A percentile compares a stretch with the other conserved stretches of the same genome.
Evolutionary conservation across 495 filamentous ascomycete species (phyloP).

Genomic region (Talaromyces proteolyticus): DNA sequence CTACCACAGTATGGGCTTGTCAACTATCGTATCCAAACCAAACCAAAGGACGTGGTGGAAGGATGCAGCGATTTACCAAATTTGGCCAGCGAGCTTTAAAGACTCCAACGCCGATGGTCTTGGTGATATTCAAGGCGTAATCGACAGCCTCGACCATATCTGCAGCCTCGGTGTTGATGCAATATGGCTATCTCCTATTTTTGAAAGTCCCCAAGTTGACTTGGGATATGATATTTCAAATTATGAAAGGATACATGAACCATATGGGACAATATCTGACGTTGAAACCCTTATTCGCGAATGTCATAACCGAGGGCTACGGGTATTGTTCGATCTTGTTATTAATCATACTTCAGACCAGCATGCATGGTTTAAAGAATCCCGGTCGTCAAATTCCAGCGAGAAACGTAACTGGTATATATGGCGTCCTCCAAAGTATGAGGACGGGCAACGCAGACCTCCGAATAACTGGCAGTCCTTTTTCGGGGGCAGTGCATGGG

Average conservation of each 20-base stretch:
- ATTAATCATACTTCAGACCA: constrained; percentile 61
- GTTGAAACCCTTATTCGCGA: constrained; percentile 46
- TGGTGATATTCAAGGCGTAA: constrained; percentile 51
- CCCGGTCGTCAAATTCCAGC: constrained; percentile 34
- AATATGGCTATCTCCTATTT: constrained; percentile 55
- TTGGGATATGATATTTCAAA: constrained; percentile 47
- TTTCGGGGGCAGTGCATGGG: constrained; percentile 27
- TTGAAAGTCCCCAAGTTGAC: constrained; percentile 41
- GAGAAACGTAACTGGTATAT: constrained; percentile 49
- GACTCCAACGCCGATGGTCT: constrained; percentile 51
- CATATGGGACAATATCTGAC: constrained; percentile 47
- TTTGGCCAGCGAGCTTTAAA: constrained; percentile 32
- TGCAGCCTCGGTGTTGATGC: constrained; percentile 47
- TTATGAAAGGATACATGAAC: constrained; percentile 47
- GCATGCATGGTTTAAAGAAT: constrained; percentile 61
- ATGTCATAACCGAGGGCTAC: constrained; percentile 43
- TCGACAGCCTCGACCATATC: constrained; percentile 47
- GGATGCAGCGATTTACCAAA: too few relatives aligned
- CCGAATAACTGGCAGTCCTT: constrained; percentile 36
- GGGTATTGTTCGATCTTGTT: constrained; percentile 57
- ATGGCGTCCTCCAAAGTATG: constrained; percentile 39
- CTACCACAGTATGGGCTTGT: too few relatives aligned
- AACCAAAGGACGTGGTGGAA: too few relatives aligned
- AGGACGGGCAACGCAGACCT: constrained; percentile 39
- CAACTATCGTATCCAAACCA: too few relatives aligned